Evolutionary conservation across 2,329 filamentous ascomycete genomes (phyloP).

Genomic region (Neocucurbitaria cava): DNA sequence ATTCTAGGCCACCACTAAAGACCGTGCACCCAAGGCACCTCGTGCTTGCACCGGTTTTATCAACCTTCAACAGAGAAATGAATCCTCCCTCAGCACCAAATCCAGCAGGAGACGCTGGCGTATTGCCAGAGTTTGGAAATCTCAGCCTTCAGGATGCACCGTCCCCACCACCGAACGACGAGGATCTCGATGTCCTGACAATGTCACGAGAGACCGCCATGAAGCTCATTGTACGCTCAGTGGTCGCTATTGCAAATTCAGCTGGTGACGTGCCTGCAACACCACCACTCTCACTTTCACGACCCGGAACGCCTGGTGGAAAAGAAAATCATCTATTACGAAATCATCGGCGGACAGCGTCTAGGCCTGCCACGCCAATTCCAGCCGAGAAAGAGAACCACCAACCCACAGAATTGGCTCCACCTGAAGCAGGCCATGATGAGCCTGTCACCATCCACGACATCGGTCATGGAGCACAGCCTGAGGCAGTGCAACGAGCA

Average conservation of each 20-base stretch:
- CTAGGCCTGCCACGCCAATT: constrained; percentile 49
- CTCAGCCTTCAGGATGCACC: constrained; percentile 45
- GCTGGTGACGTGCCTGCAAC: constrained; percentile 83
- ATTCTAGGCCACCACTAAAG: constrained; percentile 36
- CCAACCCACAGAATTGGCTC: constrained; percentile 52
- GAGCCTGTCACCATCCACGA: constrained; percentile 56
- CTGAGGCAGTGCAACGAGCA: constrained; percentile 78
- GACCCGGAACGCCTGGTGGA: constrained; percentile 63
- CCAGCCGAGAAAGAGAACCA: constrained; percentile 50
- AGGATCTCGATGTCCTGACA: constrained; percentile 72
- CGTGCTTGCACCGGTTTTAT: constrained; percentile 32
- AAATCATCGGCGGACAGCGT: constrained; percentile 45
- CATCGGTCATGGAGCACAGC: constrained; percentile 70
- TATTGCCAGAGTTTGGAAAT: constrained; percentile 45
- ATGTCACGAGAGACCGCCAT: constrained; percentile 77
- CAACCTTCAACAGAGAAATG: constrained; percentile 25
- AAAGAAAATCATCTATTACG: constrained; percentile 34
- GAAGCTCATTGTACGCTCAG: constrained; percentile 72
- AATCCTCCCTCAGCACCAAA: constrained; percentile 50
- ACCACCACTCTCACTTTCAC: constrained; percentile 70
- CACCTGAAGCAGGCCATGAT: constrained; percentile 58
- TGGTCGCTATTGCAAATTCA: constrained; percentile 68
- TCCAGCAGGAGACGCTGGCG: constrained; percentile 50
- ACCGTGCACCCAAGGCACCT: constrained; percentile 39
- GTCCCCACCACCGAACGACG: constrained; percentile 48